Conservation (phyloP, 805 yeast genomes). For the Kodamaea leandrae region DNA sequence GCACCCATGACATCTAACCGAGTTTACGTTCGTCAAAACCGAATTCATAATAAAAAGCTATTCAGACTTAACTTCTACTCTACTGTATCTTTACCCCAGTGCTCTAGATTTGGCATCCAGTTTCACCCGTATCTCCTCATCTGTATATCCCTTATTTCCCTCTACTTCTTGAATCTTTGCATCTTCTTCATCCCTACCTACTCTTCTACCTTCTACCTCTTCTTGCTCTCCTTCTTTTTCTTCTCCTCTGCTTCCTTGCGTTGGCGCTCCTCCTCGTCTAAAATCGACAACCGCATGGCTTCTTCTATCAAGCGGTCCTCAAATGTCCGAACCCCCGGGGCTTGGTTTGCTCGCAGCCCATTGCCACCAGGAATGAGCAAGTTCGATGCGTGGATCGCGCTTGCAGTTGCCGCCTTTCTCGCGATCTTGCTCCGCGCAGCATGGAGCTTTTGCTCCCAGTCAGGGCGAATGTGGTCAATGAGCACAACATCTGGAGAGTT, state of each 20-base stretch:
- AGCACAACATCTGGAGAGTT: slow-evolving; percentile 69
- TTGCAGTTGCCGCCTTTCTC: slow-evolving; percentile 88
- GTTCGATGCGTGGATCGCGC: slow-evolving; percentile 87
- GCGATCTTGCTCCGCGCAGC: slow-evolving; percentile 77
- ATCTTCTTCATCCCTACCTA: neutral
- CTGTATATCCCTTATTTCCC: no score
- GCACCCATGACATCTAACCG: no score
- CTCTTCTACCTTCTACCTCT: neutral
- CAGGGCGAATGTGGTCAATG: slow-evolving; percentile 84
- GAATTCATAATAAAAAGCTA: no score
- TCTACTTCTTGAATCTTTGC: no score
- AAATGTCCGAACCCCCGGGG: slow-evolving; percentile 19
- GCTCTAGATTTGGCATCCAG: no score
- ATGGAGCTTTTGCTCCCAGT: slow-evolving; percentile 77
- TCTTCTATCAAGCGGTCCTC: slow-evolving; percentile 81
- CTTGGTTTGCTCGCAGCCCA: slow-evolving; percentile 7
- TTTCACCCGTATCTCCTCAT: no score
- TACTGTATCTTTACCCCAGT: no score
- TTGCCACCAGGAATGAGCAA: slow-evolving; percentile 45
- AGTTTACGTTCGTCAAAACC: no score
- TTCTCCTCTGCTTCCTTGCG: slow-evolving; percentile 14
- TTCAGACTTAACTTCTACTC: no score
- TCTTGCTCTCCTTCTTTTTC: neutral
- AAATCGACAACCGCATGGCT: slow-evolving; percentile 70
- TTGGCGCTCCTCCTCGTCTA: slow-evolving; percentile 63